phyloP scores from a whole-genome alignment of 495 filamentous ascomycete species.

The Stereocaulon alpinum region DNA sequence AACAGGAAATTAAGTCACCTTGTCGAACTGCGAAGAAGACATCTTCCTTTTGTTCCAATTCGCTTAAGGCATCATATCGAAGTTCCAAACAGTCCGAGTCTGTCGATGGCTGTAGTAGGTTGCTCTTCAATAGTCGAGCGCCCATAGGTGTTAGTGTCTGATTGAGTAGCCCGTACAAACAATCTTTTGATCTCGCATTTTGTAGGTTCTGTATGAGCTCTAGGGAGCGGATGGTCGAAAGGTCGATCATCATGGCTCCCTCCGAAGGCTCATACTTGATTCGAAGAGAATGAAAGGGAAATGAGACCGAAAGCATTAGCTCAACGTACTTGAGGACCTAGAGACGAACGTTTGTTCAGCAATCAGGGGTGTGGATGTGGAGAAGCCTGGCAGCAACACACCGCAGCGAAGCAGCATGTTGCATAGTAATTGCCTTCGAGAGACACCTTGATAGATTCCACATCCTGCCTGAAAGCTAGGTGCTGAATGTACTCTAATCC shows the following conservation, averaged over 20 bases:
- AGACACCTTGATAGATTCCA: conserved; percentile 66
- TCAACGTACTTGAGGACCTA: conserved; percentile 79
- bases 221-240: conserved; percentile 70
- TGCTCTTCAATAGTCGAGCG: conserved; percentile 64
- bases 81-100: conserved; percentile 48
- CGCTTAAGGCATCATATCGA: conserved; percentile 76
- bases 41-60: conserved; percentile 72
- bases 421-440: conserved; percentile 83
- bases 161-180: conserved; percentile 75
- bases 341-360: conserved; percentile 3
- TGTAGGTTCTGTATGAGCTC: conserved; percentile 86
- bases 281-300: conserved; percentile 66
- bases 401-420: conserved; percentile 79
- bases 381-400: conserved; percentile 32
- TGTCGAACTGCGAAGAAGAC: conserved; percentile 73
- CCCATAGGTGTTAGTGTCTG: conserved; percentile 84
- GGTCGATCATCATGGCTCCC: conserved; percentile 89
- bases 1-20: conserved; percentile 27
- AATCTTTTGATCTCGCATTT: conserved; percentile 61
- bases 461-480: conserved; percentile 65
- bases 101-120: conserved; percentile 83
- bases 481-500: conserved; percentile 71
- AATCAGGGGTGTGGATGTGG: conserved; percentile 16
- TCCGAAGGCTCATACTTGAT: conserved; percentile 84
- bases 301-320: conserved; percentile 49